Percentiles rank a stretch among this genome's conserved stretches.
Conservation (phyloP, 2,329 filamentous ascomycete species). For the Pseudocercospora vitis region DNA sequence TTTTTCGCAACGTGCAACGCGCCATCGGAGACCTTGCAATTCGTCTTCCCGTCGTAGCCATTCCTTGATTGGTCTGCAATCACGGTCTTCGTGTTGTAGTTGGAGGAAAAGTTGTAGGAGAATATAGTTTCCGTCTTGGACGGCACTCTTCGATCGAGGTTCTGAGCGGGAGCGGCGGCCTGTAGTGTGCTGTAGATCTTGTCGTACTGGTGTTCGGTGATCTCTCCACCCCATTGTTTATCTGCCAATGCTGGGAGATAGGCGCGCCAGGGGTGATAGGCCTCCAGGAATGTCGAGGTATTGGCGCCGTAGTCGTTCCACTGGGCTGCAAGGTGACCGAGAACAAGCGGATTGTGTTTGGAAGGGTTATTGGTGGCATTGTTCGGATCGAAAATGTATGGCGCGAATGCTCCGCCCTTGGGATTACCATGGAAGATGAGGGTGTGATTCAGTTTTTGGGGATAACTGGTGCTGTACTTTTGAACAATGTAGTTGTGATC, state of each 20-base stretch:
- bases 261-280: slow-evolving; percentile 54
- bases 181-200: slow-evolving; percentile 44
- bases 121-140: slow-evolving; percentile 42
- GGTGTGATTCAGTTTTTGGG: slow-evolving; percentile 49
- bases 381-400: slow-evolving; percentile 52
- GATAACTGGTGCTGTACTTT: slow-evolving; percentile 51
- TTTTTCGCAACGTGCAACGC: slow-evolving; percentile 28
- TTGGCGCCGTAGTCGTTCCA: slow-evolving; percentile 60
- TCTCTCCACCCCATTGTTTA: slow-evolving; percentile 54
- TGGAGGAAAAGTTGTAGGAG: slow-evolving; percentile 37
- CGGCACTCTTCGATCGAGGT: slow-evolving; percentile 48
- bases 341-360: slow-evolving; percentile 42
- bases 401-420: slow-evolving; percentile 48
- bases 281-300: slow-evolving; percentile 53
- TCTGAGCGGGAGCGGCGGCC: slow-evolving; percentile 48
- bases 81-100: slow-evolving; percentile 31
- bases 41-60: slow-evolving; percentile 43
- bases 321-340: slow-evolving; percentile 52
- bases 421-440: slow-evolving; percentile 51
- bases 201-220: slow-evolving; percentile 44
- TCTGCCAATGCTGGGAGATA: slow-evolving; percentile 54
- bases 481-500: slow-evolving; percentile 55
- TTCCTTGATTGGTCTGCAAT: slow-evolving; percentile 42
- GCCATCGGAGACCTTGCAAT: slow-evolving; percentile 36
- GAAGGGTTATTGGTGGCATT: slow-evolving; percentile 52